A percentile compares a stretch with the other conserved stretches of the same genome.
phyloP scores from a whole-genome alignment of 2,329 filamentous ascomycete genomes.

The Fusarium cicatricum region DNA sequence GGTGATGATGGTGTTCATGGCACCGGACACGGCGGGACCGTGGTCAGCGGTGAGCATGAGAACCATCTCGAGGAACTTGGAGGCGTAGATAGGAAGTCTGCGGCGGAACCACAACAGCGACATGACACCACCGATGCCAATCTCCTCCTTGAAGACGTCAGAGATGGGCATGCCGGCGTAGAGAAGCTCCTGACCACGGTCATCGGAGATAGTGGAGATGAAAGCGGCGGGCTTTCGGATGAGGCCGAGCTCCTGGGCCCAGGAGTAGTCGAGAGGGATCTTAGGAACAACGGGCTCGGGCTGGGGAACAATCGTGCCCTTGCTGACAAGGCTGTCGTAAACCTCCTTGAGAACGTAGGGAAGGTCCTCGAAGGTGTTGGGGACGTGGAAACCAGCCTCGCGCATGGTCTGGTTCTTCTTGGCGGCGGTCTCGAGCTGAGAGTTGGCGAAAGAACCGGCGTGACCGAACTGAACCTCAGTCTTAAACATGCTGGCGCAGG shows the following conservation, averaged over 20 bases:
- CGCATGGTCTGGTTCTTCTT: conserved; percentile 98
- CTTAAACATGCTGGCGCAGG: conserved; percentile 99
- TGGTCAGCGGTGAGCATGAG: conserved; percentile 99
- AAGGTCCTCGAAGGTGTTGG: conserved; percentile 96
- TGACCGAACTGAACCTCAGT: conserved; percentile 99
- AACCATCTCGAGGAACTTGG: conserved; percentile 99
- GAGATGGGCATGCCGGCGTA: conserved; percentile 99
- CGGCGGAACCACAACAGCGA: conserved; percentile 99
- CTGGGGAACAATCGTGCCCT: conserved; percentile 85
- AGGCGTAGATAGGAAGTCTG: conserved; percentile 92
- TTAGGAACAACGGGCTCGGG: conserved; percentile 94
- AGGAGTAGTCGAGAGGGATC: conserved; percentile 99
- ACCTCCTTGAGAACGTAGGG: conserved; percentile 78
- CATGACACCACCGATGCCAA: conserved; percentile 99
- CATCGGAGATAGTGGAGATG: conserved; percentile 99
- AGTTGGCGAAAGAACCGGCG: conserved; percentile 98
- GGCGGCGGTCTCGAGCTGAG: conserved; percentile 95
- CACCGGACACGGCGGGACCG: conserved; percentile 97
- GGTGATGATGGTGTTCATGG: conserved; percentile 99
- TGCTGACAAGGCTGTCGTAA: conserved; percentile 87
- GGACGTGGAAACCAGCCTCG: conserved; percentile 93
- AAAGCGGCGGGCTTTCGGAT: conserved; percentile 99
- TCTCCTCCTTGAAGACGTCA: conserved; percentile 99
- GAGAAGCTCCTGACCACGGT: conserved; percentile 98
- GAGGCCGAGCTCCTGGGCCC: conserved; percentile 98